Percentiles rank a stretch among this genome's conserved stretches.
Evolutionary conservation across 805 yeast genomes (phyloP).

Genomic region (Candida suzukii): DNA sequence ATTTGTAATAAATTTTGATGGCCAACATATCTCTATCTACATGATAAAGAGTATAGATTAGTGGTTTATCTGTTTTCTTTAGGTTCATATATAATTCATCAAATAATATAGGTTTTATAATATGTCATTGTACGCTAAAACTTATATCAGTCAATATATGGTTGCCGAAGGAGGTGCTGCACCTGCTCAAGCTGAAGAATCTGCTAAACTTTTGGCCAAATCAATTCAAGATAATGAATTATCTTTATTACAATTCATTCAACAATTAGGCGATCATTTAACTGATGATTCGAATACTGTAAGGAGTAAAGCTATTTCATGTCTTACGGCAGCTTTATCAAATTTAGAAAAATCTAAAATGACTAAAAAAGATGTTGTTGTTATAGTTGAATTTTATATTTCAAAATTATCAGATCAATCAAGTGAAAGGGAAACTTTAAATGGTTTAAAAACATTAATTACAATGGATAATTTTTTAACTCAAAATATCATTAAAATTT

Average conservation of each 20-base stretch:
- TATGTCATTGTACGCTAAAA: conserved; percentile 16
- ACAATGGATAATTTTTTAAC: conserved; percentile 41
- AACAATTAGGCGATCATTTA: conserved; percentile 37
- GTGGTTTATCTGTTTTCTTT: no score
- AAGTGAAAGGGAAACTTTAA: conserved; percentile 43
- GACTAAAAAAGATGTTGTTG: conserved; percentile 39
- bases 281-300: conserved; percentile 38
- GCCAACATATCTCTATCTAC: no score
- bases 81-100: no score
- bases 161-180: conserved; percentile 32
- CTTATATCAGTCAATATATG: conserved; percentile 28
- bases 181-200: conserved; percentile 20
- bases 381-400: conserved; percentile 48
- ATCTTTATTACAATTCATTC: conserved; percentile 36
- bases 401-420: conserved; percentile 63
- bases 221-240: conserved; percentile 16
- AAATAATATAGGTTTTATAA: no score
- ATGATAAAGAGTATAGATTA: no score
- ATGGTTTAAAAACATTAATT: conserved; percentile 47
- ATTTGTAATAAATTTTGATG: no score
- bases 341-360: conserved; percentile 18
- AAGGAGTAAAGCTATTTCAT: conserved; percentile 32
- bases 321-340: conserved; percentile 32
- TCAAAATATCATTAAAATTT: conserved; percentile 28
- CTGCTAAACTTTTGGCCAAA: conserved; percentile 23